Evolutionary conservation across 163 green algal species (phyloP).

Genomic region (Trebouxia gelatinosa): DNA sequence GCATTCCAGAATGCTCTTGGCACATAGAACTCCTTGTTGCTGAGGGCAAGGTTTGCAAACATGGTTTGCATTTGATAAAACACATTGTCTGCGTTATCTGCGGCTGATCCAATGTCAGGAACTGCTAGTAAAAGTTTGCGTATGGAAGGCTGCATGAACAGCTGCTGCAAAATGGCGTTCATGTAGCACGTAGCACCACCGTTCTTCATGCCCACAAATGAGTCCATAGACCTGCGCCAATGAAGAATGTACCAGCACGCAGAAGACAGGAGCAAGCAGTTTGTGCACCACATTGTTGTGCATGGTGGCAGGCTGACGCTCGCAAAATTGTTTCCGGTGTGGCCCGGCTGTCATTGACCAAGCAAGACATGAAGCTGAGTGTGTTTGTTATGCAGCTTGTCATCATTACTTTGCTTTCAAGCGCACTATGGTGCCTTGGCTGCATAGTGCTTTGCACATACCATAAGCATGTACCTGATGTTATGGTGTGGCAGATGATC

Average conservation of each 20-base stretch:
- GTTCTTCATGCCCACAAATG: slow-evolving; percentile 79
- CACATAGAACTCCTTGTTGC: slow-evolving; percentile 47
- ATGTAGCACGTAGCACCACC: slow-evolving; percentile 98
- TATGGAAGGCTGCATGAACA: slow-evolving; percentile 92
- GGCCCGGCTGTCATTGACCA: not conserved
- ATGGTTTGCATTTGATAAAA: slow-evolving; percentile 58
- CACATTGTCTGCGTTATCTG: slow-evolving; percentile 6
- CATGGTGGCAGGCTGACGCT: no score
- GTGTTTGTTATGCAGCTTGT: slow-evolving; percentile 12
- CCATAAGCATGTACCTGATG: not conserved
- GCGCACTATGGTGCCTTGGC: not conserved
- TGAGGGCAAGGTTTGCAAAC: slow-evolving; percentile 73
- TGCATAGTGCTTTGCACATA: not conserved
- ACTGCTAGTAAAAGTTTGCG: slow-evolving; percentile 64
- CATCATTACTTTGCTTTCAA: not conserved
- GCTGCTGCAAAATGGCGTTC: slow-evolving; percentile 94
- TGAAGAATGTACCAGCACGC: slow-evolving; percentile 9
- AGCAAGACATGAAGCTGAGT: not conserved
- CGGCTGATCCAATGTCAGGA: not conserved
- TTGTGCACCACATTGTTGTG: no score
- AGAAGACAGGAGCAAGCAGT: no score
- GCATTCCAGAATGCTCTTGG: slow-evolving; percentile 79
- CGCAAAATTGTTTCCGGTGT: no score
- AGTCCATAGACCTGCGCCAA: slow-evolving; percentile 20
- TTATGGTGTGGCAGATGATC: not conserved